A percentile compares a stretch with the other conserved stretches of the same genome.
Conservation (phyloP, 768 basidiomycete genomes). For the Podaxis sp. region DNA sequence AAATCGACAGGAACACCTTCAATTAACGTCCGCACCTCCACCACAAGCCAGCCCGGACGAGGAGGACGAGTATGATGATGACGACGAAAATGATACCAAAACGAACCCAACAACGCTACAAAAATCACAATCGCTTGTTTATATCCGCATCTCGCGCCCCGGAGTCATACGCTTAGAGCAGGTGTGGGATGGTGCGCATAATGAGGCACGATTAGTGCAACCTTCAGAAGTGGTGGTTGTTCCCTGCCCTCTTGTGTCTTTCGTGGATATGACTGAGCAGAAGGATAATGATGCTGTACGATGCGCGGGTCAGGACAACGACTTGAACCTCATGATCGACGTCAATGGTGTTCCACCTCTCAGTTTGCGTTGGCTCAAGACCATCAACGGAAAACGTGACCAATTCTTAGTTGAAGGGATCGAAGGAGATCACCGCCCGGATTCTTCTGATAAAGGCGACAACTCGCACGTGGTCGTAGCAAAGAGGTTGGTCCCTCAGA, state of each 20-base stretch:
- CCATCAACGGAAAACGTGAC: constrained; percentile 65
- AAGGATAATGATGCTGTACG: constrained; percentile 44
- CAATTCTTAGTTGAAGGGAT: constrained; percentile 84
- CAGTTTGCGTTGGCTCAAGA: constrained; percentile 74
- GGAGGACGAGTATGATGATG: constrained; percentile 73
- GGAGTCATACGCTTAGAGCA: constrained; percentile 75
- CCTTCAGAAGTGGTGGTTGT: constrained; percentile 64
- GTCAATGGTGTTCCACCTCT: constrained; percentile 77
- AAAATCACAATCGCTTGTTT: constrained; percentile 70
- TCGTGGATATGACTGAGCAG: constrained; percentile 42
- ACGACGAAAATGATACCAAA: constrained; percentile 36
- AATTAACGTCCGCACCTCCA: constrained; percentile 36
- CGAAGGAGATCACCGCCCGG: constrained; percentile 50
- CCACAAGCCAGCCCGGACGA: constrained; percentile 60
- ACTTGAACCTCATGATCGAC: constrained; percentile 57
- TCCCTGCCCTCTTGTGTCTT: constrained; percentile 80
- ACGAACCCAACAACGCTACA: constrained; percentile 46
- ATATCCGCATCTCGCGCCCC: constrained; percentile 72
- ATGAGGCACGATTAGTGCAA: constrained; percentile 71
- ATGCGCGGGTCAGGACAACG: constrained; percentile 68
- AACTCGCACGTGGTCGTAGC: constrained; percentile 8
- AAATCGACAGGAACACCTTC: constrained; percentile 50
- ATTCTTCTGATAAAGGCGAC: constrained; percentile 20
- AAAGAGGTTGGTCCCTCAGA: constrained; percentile 41
- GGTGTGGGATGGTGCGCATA: constrained; percentile 66